Conservation (phyloP, 2,329 filamentous ascomycete species). For the Sarocladium brachiariae region DNA sequence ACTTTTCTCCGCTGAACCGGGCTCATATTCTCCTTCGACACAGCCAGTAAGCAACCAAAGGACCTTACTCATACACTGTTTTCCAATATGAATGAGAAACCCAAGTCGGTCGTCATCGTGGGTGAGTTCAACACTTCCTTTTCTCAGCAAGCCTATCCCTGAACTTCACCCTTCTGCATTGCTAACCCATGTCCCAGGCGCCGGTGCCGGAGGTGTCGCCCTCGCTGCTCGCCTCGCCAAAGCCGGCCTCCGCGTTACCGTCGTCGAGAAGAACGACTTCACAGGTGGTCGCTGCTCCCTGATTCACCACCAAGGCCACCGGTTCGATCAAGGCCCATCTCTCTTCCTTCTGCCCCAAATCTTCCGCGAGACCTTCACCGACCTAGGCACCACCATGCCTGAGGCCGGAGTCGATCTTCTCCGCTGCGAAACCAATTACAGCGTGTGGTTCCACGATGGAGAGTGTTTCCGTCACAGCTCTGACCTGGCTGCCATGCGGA, state of each 20-base stretch:
- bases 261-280: conserved; percentile 71
- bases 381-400: conserved; percentile 60
- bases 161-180: no score
- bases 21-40: no score
- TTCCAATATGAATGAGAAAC: conserved; percentile 14
- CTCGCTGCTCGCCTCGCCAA: conserved; percentile 65
- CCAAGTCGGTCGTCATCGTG: conserved; percentile 22
- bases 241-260: conserved; percentile 63
- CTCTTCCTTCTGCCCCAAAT: conserved; percentile 64
- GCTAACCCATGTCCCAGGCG: conserved; percentile 35
- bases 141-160: no score
- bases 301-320: conserved; percentile 52
- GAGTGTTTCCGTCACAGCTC: conserved; percentile 56
- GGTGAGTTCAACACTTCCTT: conserved; percentile 17
- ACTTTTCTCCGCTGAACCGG: no score
- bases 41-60: no score
- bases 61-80: no score
- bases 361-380: conserved; percentile 62
- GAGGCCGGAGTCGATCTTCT: conserved; percentile 60
- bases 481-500: conserved; percentile 65
- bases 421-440: conserved; percentile 71
- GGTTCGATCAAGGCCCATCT: conserved; percentile 73
- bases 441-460: conserved; percentile 65
- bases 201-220: conserved; percentile 65
- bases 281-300: conserved; percentile 66